These are phyloP conservation scores for Lojkania enalia DNA, from an alignment of 2,329 filamentous ascomycete species.

Conservation along the genomic window DNA sequence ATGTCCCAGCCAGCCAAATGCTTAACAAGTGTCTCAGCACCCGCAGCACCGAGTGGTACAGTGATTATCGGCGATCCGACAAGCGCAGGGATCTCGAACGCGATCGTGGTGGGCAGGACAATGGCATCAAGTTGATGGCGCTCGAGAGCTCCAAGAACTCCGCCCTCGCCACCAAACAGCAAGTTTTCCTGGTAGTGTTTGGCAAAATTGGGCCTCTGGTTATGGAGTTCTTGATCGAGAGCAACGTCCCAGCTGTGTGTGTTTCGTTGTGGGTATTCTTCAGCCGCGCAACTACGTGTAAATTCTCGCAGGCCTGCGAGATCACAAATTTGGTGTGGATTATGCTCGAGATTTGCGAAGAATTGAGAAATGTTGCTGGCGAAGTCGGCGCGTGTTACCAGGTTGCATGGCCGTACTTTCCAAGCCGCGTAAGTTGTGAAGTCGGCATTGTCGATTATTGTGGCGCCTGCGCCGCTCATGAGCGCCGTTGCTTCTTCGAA, in stretches of 20 bases:
- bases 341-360: background rate
- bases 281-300: background rate
- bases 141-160: background rate
- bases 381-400: background rate
- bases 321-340: background rate
- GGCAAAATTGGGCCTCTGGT: background rate
- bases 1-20: too few relatives aligned
- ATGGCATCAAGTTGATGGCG: background rate
- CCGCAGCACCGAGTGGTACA: constrained; percentile 5
- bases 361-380: background rate
- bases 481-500: background rate
- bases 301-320: background rate
- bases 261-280: background rate
- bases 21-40: too few relatives aligned
- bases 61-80: constrained; percentile 1
- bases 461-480: background rate
- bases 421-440: too few relatives aligned
- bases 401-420: background rate
- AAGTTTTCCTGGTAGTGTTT: background rate
- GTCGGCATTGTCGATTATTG: background rate
- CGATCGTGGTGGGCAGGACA: background rate
- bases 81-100: background rate
- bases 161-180: background rate
- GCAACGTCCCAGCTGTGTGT: background rate
- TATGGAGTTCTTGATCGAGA: background rate